Conservation (phyloP, 2,329 filamentous ascomycete species). For the Epichloe aotearoae region DNA sequence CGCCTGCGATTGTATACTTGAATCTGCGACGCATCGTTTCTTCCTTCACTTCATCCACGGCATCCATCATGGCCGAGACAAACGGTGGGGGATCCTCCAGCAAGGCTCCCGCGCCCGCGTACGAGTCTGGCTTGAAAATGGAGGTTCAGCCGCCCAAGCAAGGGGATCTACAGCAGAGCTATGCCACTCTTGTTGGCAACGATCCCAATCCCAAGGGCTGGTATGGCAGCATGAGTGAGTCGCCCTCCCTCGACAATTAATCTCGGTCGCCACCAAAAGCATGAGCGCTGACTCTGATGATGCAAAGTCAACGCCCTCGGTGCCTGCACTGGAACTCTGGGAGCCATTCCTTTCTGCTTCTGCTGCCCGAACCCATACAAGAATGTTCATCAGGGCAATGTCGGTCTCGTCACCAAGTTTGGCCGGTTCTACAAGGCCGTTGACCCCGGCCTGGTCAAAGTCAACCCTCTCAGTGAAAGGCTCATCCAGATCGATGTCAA, state of each 20-base stretch:
- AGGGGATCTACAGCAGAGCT: conserved; percentile 75
- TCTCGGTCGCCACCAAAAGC: neutral
- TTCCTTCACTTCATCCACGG: conserved; percentile 8
- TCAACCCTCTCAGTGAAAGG: conserved; percentile 88
- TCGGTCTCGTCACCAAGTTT: conserved; percentile 91
- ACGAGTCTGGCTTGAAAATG: conserved; percentile 39
- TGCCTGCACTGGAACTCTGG: conserved; percentile 58
- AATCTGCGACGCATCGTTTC: conserved; percentile 3
- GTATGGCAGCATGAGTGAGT: conserved; percentile 78
- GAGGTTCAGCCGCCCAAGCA: conserved; percentile 65
- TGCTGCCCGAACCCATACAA: conserved; percentile 94
- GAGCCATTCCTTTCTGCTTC: conserved; percentile 84
- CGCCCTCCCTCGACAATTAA: neutral
- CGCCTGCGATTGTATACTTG: too few species aligned
- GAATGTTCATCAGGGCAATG: conserved; percentile 80
- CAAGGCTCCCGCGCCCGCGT: conserved; percentile 14
- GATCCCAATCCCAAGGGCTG: conserved; percentile 66
- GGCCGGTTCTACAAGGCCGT: conserved; percentile 90
- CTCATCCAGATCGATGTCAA: conserved; percentile 94
- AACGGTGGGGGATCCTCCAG: conserved; percentile 18
- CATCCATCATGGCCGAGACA: conserved; percentile 9
- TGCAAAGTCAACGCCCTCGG: conserved; percentile 62
- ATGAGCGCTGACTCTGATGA: neutral
- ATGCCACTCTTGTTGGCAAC: conserved; percentile 51
- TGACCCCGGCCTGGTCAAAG: conserved; percentile 90